These are phyloP conservation scores for Phanerochaete sordida DNA, from an alignment of 768 basidiomycete genomes.

Conservation along the genomic window DNA sequence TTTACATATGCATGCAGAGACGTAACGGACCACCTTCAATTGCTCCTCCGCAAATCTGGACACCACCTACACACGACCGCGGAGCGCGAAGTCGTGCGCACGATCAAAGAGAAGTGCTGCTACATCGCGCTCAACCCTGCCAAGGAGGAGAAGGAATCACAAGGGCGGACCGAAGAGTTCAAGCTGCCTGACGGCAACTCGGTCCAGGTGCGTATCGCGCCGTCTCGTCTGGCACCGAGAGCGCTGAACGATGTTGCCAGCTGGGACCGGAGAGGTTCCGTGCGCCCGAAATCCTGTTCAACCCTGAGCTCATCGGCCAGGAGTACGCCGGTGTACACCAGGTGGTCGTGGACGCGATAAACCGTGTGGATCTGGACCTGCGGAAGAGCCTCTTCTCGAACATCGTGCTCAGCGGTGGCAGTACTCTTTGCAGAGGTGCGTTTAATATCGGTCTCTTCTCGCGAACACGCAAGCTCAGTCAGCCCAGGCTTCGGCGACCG, in stretches of 20 bases:
- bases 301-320: constrained; percentile 93
- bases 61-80: constrained; percentile 96
- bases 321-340: constrained; percentile 98
- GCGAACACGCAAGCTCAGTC: neutral
- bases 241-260: constrained; percentile 37
- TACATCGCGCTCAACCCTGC: constrained; percentile 90
- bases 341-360: constrained; percentile 98
- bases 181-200: constrained; percentile 92
- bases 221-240: constrained; percentile 1
- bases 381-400: constrained; percentile 95
- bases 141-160: constrained; percentile 92
- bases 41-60: constrained; percentile 90
- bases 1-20: constrained; percentile 50
- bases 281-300: constrained; percentile 96
- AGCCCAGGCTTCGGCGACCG: constrained; percentile 86
- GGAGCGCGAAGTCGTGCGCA: constrained; percentile 93
- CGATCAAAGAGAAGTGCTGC: constrained; percentile 98
- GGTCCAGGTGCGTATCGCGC: constrained; percentile 56
- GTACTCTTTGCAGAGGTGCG: constrained; percentile 88
- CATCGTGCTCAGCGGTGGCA: constrained; percentile 94
- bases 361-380: constrained; percentile 92
- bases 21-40: constrained; percentile 93
- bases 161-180: constrained; percentile 82
- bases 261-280: constrained; percentile 93
- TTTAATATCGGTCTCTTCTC: constrained; percentile 4